Evolutionary conservation across 305 asterid species (phyloP), one percentile per base, ranked within the genome.

Genomic region (Withania somnifera): DNA sequence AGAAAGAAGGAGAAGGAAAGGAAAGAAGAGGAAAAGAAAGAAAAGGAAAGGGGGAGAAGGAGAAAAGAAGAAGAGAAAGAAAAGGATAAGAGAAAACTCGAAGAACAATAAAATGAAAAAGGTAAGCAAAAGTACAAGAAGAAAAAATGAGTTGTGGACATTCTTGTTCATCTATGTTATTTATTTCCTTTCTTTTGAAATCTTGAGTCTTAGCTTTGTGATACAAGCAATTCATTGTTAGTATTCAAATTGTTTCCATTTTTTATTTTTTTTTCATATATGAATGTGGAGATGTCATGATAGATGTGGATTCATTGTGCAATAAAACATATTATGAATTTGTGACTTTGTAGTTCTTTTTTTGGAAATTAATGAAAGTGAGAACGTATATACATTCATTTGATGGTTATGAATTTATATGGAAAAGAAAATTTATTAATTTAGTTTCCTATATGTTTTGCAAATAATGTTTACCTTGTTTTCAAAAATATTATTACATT

Each of bases 21-120:
- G n/a, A n/a, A n/a, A n/a, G n/a, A n/a, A n/a, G 84, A 84, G 85
- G 56, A 17, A 4, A 82, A 80, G 87, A 82, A 81, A 84, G 82
- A 40, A 81, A 50, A 36, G 81, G 73, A 79, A 28, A 60, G 56
- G 17, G 75, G 84, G 57, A 28, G 22, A 1, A 61, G 14, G 53
- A 76, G 57, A 54, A 56, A 50, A 20, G 51, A 34, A 42, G 77
- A 11, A 26, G 77, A 50, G 1, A 11, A 50, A 66, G n/a, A n/a
- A n/a, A n/a, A n/a, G n/a, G n/a, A n/a, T n/a, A n/a, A n/a, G n/a
- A n/a, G n/a, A n/a, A n/a, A 36, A 36, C 40, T 36, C 40, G 6
- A 36, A 19, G 81, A 66, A 34, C n/a, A 67, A 82, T 5, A 36
- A 82, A 38, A n/a, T n/a, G 45, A 77, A 57, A 81, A 83, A 17